Conservation (phyloP, 164 flowering plant genomes). For the Platanus orientalis region DNA sequence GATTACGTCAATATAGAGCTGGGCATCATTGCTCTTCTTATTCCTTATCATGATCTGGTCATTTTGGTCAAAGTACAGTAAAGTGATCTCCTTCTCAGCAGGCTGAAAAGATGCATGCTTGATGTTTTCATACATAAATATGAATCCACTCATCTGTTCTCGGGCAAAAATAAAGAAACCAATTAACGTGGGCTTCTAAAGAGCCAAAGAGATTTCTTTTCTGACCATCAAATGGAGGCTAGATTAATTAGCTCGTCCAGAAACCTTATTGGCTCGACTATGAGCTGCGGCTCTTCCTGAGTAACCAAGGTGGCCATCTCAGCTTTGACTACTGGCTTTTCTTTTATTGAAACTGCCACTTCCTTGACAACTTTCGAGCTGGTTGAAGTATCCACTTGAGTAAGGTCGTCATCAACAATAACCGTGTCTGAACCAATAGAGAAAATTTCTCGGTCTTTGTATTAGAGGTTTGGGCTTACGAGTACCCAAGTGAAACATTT, state of each 20-base stretch:
- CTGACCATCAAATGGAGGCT: slow-evolving; percentile 69
- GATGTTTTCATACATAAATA: slow-evolving; percentile 60
- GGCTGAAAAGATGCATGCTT: slow-evolving; percentile 92
- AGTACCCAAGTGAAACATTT: slow-evolving; percentile 70
- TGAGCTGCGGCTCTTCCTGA: slow-evolving; percentile 71
- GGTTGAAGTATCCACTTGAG: slow-evolving; percentile 46
- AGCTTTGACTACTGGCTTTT: slow-evolving; percentile 28
- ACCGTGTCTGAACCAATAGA: slow-evolving; percentile 67
- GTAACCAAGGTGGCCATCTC: slow-evolving; percentile 82
- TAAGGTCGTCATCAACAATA: slow-evolving; percentile 33
- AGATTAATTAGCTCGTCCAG: slow-evolving; percentile 70
- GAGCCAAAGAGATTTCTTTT: slow-evolving; percentile 67
- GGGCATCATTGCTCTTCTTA: slow-evolving; percentile 81
- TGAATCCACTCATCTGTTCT: slow-evolving; percentile 73
- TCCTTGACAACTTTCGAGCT: slow-evolving; percentile 65
- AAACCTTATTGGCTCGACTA: slow-evolving; percentile 63
- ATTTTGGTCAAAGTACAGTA: slow-evolving; percentile 73
- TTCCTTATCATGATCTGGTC: slow-evolving; percentile 92
- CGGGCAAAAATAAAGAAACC: slow-evolving; percentile 64
- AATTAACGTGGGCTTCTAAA: slow-evolving; percentile 71
- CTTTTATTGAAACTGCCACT: slow-evolving; percentile 69
- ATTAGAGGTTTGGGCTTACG: slow-evolving; percentile 39
- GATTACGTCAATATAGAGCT: slow-evolving; percentile 85
- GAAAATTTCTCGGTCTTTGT: slow-evolving; percentile 51
- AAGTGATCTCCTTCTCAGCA: slow-evolving; percentile 74